Percentiles rank a stretch among this genome's conserved stretches.
Evolutionary conservation across 108 stramenopile species (phyloP).

Genomic region (Mediolabrus comicus): DNA sequence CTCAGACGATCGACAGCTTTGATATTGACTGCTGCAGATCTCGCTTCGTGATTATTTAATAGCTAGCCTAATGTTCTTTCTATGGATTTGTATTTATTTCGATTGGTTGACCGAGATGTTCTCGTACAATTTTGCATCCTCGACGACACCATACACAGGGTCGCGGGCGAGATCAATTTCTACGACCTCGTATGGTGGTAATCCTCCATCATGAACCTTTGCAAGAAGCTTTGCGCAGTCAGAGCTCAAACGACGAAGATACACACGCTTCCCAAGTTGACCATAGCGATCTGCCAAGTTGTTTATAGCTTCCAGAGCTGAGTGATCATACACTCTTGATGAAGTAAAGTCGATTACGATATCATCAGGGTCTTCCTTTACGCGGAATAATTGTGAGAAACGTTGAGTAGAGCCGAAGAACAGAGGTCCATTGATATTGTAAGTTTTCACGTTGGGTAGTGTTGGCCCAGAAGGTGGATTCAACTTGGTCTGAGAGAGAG

Average conservation of each 20-base stretch:
- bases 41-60: neutral
- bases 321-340: constrained; percentile 70
- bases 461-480: constrained; percentile 22
- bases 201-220: constrained; percentile 28
- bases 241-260: constrained; percentile 52
- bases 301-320: constrained; percentile 73
- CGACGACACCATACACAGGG: constrained; percentile 59
- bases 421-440: constrained; percentile 75
- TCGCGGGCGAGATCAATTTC: constrained; percentile 47
- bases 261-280: constrained; percentile 57
- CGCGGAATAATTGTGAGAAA: constrained; percentile 57
- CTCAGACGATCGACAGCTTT: too few species aligned
- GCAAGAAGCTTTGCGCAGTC: constrained; percentile 52
- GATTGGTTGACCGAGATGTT: constrained; percentile 16
- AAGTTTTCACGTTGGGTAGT: constrained; percentile 46
- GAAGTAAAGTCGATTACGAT: constrained; percentile 75
- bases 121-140: constrained; percentile 22
- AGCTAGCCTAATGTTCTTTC: neutral
- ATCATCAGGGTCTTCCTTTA: constrained; percentile 60
- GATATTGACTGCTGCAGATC: too few species aligned
- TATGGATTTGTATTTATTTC: neutral
- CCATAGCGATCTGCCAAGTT: constrained; percentile 61
- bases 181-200: constrained; percentile 56
- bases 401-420: constrained; percentile 74
- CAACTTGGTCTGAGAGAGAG: constrained; percentile 18